phyloP scores from a whole-genome alignment of 495 filamentous ascomycete genomes.

The Talaromyces thailandensis region DNA sequence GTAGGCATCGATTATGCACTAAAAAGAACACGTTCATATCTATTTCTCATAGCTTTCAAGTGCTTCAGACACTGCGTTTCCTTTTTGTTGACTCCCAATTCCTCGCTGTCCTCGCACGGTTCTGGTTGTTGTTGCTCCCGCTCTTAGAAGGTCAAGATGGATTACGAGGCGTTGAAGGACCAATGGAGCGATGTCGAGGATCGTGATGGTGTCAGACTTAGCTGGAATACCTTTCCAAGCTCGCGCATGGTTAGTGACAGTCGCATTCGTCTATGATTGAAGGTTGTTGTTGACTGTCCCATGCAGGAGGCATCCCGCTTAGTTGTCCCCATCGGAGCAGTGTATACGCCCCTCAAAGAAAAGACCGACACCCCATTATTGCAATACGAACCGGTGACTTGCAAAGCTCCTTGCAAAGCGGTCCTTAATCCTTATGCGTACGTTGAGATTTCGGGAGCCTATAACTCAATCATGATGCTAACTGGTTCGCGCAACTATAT shows the following conservation, averaged over 20 bases:
- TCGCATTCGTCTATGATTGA: slow-evolving; percentile 7
- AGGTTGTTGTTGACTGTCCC: not conserved
- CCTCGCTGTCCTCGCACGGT: not conserved
- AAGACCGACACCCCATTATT: slow-evolving; percentile 82
- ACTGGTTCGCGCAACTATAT: not conserved
- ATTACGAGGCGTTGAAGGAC: slow-evolving; percentile 81
- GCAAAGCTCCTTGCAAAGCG: slow-evolving; percentile 92
- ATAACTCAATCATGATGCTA: not conserved
- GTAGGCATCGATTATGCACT: slow-evolving; percentile 22
- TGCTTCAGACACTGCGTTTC: not conserved
- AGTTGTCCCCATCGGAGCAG: slow-evolving; percentile 92
- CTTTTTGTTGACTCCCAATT: slow-evolving; percentile 7
- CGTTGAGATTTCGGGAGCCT: slow-evolving; percentile 12
- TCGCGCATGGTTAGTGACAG: slow-evolving; percentile 73
- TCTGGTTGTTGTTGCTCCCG: slow-evolving; percentile 13
- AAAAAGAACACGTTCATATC: slow-evolving; percentile 9
- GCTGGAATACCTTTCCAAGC: slow-evolving; percentile 99
- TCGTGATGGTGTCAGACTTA: slow-evolving; percentile 89
- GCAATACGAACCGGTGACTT: slow-evolving; percentile 95
- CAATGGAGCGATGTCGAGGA: slow-evolving; percentile 97
- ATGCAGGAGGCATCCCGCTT: slow-evolving; percentile 87
- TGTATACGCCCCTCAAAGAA: slow-evolving; percentile 96
- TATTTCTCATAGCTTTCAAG: not conserved
- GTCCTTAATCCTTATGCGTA: slow-evolving; percentile 97
- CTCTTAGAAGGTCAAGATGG: slow-evolving; percentile 41